Base-by-base conservation (phyloP, 2,329 filamentous ascomycete species). In the Fragosphaeria purpurea region DNA sequence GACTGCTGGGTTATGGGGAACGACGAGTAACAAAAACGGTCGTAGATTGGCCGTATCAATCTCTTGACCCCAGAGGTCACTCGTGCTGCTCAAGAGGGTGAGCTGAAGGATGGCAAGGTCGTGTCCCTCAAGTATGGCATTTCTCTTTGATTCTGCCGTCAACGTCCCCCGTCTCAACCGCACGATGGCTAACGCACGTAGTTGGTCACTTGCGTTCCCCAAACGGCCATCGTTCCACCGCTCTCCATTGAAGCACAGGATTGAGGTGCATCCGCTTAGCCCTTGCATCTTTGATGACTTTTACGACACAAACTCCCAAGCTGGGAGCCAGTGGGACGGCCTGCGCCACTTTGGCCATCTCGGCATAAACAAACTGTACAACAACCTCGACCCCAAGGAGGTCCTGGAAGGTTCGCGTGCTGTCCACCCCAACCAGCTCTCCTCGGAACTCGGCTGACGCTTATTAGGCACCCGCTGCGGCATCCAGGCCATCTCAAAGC, bases 261-360 rank as follows among this genome's bases (percentile, higher is more conserved):
- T 51, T 39, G 44, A 51, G 31, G 22, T 40, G 31, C 46, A 48
- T 41, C 45, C 46, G 11, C 7, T 38, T 4, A 45, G 12, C 11
- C 41, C 47, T 4, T 43, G 40, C 34, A 48, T 48, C 13, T 48
- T 48, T 32, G 55, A 58, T 51, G 72, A 74, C 55, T 58, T 62
- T 1, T 69, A 72, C 53, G 60, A 64, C 11, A 58, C 74, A 47
- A 75, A 75, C 58, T 71, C 70, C 1, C 71, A 73, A 51, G 67
- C 65, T 50, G 65, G 68, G 10, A 70, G 39, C 11, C 49, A 51
- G 49, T 73, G 70, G 70, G 70, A 73, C 60, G 70, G 70, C 5
- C 69, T 73, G 44, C 61, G 70, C 50, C 73, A 76, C 42, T 53
- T 46, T 33, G 53, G 46, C 13, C 47, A 52, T 37, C n/a, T 44